Percentiles rank a stretch among this genome's conserved stretches.
Evolutionary conservation across 495 filamentous ascomycete genomes (phyloP).

Genomic region (Bathelium albidoporum): DNA sequence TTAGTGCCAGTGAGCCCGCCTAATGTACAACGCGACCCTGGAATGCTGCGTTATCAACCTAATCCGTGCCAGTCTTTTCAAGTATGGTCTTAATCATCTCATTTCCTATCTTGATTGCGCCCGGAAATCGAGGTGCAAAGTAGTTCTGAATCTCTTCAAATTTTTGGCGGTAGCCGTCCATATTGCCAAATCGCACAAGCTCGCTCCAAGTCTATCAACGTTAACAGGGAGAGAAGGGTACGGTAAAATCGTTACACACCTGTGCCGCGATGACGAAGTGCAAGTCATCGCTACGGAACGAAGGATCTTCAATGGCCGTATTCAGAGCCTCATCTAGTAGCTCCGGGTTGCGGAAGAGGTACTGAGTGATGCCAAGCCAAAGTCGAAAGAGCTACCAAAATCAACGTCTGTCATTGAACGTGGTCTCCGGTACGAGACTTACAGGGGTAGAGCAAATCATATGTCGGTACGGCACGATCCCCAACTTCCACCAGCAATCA

Average conservation of each 20-base stretch:
- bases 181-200: conserved; percentile 80
- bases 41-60: background rate
- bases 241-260: conserved; percentile 34
- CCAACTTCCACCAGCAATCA: conserved; percentile 90
- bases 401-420: background rate
- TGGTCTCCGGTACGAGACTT: conserved; percentile 22
- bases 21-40: background rate
- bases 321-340: conserved; percentile 77
- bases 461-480: conserved; percentile 94
- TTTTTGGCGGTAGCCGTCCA: conserved; percentile 77
- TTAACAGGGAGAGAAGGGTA: background rate
- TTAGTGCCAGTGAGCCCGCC: no score
- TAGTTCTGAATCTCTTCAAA: conserved; percentile 83
- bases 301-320: conserved; percentile 76
- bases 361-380: conserved; percentile 95
- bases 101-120: conserved; percentile 77
- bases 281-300: conserved; percentile 81
- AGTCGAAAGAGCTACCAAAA: conserved; percentile 69
- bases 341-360: conserved; percentile 76
- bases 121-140: conserved; percentile 79
- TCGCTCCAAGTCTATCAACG: conserved; percentile 70
- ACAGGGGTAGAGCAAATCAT: conserved; percentile 97
- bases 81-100: conserved; percentile 95
- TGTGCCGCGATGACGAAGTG: conserved; percentile 95
- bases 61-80: conserved; percentile 50